These are phyloP conservation scores for Pythium vanterpoolii DNA, from an alignment of 352 stramenopile genomes.

Conservation along the genomic window DNA sequence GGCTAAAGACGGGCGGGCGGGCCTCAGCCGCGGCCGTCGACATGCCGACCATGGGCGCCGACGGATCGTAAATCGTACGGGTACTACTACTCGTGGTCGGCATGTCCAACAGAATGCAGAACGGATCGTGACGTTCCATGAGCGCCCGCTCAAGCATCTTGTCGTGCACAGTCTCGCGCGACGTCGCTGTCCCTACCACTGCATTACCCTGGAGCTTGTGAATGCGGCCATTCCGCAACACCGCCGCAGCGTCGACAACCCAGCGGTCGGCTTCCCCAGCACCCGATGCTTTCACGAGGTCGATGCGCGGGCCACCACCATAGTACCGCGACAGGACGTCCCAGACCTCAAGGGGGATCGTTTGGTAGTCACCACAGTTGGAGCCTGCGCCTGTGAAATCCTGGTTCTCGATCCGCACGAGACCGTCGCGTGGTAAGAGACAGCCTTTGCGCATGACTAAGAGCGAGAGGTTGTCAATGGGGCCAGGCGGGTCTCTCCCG, in stretches of 20 bases:
- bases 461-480: constrained; percentile 64
- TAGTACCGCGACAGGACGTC: constrained; percentile 71
- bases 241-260: constrained; percentile 17
- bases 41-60: background rate
- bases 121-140: constrained; percentile 38
- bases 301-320: constrained; percentile 56
- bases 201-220: constrained; percentile 27
- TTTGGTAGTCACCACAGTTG: constrained; percentile 45
- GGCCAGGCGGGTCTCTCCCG: constrained; percentile 25
- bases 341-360: constrained; percentile 65
- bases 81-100: background rate
- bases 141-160: constrained; percentile 47
- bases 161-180: constrained; percentile 19
- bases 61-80: constrained; percentile 5
- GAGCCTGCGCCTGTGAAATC: constrained; percentile 11
- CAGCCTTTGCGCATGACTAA: constrained; percentile 49
- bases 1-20: constrained; percentile 1
- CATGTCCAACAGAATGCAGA: constrained; percentile 14
- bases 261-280: constrained; percentile 18
- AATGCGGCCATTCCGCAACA: constrained; percentile 17
- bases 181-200: constrained; percentile 14
- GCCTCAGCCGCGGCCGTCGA: background rate
- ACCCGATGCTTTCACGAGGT: constrained; percentile 36
- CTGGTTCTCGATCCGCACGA: constrained; percentile 26
- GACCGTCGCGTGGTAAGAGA: constrained; percentile 40